A percentile compares a stretch with the other conserved stretches of the same genome.
Evolutionary conservation across 2,329 filamentous ascomycete species (phyloP).

Genomic region (Periconia macrospinosa): DNA sequence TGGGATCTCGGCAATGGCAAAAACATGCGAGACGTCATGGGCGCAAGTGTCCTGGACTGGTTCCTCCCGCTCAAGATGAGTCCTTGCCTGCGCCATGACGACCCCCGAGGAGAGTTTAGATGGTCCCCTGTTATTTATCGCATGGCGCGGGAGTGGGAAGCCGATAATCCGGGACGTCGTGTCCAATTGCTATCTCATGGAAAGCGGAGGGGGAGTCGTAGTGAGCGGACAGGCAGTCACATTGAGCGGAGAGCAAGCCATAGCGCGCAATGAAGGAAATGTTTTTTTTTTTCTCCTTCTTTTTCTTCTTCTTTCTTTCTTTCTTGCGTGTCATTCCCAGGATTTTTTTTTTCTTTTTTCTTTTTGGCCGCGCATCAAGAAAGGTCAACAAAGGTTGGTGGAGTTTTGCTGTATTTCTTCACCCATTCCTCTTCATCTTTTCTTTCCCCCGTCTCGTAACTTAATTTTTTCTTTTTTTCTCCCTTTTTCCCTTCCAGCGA

Average conservation of each 20-base stretch:
- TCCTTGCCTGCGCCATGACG: constrained; percentile 72
- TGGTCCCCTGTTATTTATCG: constrained; percentile 62
- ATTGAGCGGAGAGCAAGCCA: not conserved
- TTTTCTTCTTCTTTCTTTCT: no score
- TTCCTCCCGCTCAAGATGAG: constrained; percentile 74
- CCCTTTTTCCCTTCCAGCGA: no score
- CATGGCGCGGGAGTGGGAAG: constrained; percentile 30
- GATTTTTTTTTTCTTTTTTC: no score
- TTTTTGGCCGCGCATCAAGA: no score
- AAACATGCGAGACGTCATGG: constrained; percentile 84
- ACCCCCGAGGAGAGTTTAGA: constrained; percentile 67
- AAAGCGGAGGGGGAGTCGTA: not conserved
- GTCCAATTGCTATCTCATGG: constrained; percentile 3
- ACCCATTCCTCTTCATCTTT: no score
- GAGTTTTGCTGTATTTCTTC: no score
- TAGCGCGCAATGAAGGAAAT: no score
- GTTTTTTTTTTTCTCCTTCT: no score
- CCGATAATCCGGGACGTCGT: constrained; percentile 19
- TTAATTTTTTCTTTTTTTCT: no score
- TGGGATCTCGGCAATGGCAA: constrained; percentile 73
- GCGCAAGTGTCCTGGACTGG: constrained; percentile 72
- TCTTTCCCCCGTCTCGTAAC: no score
- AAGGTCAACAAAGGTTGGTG: no score
- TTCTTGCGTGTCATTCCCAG: no score
- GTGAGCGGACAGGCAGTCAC: not conserved